These are phyloP conservation scores for Penstemon davidsonii DNA, from an alignment of 257 asterid genomes.

Conservation along the genomic window DNA sequence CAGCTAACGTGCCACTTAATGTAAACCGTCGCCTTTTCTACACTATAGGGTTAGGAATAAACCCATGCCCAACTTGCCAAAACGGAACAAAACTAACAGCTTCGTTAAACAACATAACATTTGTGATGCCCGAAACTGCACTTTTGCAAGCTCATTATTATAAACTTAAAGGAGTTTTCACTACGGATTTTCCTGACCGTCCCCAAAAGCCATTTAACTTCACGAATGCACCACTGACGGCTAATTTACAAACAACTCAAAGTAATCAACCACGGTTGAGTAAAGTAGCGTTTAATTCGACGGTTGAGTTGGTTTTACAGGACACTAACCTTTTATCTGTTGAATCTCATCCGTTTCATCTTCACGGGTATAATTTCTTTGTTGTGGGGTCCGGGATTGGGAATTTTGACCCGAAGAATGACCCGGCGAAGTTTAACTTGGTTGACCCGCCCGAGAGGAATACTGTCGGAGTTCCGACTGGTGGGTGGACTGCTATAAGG, in stretches of 20 bases:
- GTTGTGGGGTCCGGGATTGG: constrained; percentile 73
- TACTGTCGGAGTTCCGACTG: constrained; percentile 78
- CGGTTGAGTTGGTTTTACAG: constrained; percentile 62
- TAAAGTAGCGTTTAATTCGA: constrained; percentile 58
- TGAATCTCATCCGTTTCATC: constrained; percentile 83
- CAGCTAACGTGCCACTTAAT: constrained; percentile 47
- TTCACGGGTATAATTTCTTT: constrained; percentile 79
- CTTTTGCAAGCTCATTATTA: constrained; percentile 51
- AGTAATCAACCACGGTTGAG: constrained; percentile 45
- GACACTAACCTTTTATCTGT: constrained; percentile 63
- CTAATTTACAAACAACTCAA: constrained; percentile 47
- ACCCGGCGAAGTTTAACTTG: constrained; percentile 56
- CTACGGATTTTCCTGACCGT: constrained; percentile 53
- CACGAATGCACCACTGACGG: constrained; percentile 76
- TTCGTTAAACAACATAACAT: constrained; percentile 56
- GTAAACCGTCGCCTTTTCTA: constrained; percentile 55
- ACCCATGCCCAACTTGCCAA: constrained; percentile 44
- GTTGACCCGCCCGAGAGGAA: constrained; percentile 77
- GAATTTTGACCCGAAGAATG: constrained; percentile 51
- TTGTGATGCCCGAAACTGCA: constrained; percentile 51
- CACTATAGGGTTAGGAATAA: constrained; percentile 58
- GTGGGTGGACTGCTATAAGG: constrained; percentile 86
- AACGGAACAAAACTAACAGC: constrained; percentile 52
- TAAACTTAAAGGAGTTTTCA: constrained; percentile 36
- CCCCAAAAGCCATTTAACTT: constrained; percentile 55